A percentile compares a stretch with the other conserved stretches of the same genome.
Conservation (phyloP, 139 green algal genomes). For the Eudorina sp. region DNA sequence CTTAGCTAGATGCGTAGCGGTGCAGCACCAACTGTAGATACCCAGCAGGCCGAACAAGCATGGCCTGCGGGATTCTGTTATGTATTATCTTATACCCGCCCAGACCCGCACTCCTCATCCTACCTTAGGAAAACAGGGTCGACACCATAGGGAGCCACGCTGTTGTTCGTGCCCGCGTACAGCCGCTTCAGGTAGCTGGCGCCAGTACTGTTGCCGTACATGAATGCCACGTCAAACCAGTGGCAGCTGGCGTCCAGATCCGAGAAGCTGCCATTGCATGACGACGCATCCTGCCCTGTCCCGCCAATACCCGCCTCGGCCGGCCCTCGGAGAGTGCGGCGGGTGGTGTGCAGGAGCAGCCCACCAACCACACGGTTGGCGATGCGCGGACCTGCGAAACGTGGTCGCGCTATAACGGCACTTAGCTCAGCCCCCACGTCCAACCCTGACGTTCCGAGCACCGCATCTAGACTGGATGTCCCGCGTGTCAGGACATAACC, state of each 20-base stretch:
- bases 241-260: constrained; percentile 51
- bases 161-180: constrained; percentile 40
- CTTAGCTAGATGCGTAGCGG: no score
- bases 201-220: no score
- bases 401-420: not conserved
- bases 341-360: constrained; percentile 62
- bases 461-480: not conserved
- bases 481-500: constrained; percentile 4
- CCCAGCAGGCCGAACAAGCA: no score
- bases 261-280: constrained; percentile 30
- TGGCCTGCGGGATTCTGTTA: no score
- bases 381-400: constrained; percentile 20
- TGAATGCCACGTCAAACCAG: constrained; percentile 38
- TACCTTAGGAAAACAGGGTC: constrained; percentile 59
- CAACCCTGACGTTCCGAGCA: not conserved
- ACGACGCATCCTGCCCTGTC: not conserved
- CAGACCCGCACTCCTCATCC: no score
- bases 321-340: not conserved
- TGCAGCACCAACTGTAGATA: no score
- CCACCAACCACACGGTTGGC: constrained; percentile 60
- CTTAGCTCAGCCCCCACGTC: constrained; percentile 25
- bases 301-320: not conserved
- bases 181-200: constrained; percentile 15
- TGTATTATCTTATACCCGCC: no score
- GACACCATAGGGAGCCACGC: constrained; percentile 54